These are phyloP conservation scores for Coemansia sp. DNA, from an alignment of 192 early-diverging fungal genomes.

Conservation along the genomic window DNA sequence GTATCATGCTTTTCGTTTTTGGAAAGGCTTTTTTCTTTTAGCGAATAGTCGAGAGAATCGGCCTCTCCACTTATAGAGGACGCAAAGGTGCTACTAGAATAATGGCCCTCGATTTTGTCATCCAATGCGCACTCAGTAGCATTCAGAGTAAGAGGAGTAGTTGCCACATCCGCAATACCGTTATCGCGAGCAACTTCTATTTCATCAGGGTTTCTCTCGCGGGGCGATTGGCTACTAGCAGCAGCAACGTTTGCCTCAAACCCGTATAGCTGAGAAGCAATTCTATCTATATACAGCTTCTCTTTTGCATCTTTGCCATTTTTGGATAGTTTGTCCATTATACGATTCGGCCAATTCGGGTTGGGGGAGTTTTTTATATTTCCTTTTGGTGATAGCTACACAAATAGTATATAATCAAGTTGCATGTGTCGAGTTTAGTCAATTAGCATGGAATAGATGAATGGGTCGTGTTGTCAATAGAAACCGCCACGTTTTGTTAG, in stretches of 20 bases:
- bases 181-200: background rate
- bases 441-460: background rate
- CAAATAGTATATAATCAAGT: background rate
- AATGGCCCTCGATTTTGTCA: constrained; percentile 9
- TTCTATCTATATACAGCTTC: background rate
- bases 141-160: constrained; percentile 6
- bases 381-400: background rate
- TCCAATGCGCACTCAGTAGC: constrained; percentile 3
- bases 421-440: background rate
- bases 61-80: constrained; percentile 18
- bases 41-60: background rate
- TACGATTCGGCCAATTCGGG: background rate
- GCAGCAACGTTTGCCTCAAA: background rate
- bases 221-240: background rate
- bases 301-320: background rate
- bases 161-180: background rate
- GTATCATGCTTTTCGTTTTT: constrained; percentile 1
- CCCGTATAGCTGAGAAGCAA: background rate
- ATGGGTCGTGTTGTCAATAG: background rate
- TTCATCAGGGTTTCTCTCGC: background rate
- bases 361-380: background rate
- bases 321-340: background rate
- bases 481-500: background rate
- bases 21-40: constrained; percentile 1
- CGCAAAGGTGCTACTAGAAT: constrained; percentile 25